Conservation (phyloP, 139 green algal genomes). For the Asterochloris sp. region DNA sequence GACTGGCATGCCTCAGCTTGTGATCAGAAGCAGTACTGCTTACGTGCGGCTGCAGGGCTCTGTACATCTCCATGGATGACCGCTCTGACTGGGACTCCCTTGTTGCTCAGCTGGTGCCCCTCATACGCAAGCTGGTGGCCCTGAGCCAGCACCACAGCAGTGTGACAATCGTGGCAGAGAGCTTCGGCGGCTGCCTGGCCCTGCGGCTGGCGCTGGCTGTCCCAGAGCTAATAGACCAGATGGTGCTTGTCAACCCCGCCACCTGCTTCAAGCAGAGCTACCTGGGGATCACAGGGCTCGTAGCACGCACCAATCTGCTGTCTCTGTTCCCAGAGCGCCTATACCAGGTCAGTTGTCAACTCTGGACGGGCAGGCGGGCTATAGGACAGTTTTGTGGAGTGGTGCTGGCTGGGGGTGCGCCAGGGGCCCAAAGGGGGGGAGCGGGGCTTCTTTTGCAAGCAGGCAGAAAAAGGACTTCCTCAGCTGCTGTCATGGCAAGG, state of each 20-base stretch:
- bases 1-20: too few relatives aligned
- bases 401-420: too few relatives aligned
- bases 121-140: conserved; percentile 12
- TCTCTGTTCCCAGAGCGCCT: conserved; percentile 59
- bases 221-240: conserved; percentile 43
- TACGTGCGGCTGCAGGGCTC: background rate
- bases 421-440: too few relatives aligned
- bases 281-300: conserved; percentile 40
- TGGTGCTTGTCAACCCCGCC: conserved; percentile 73
- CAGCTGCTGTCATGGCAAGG: too few relatives aligned
- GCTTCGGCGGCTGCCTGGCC: conserved; percentile 65
- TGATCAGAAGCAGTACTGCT: too few relatives aligned
- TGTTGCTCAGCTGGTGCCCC: conserved; percentile 6
- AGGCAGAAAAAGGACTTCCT: too few relatives aligned
- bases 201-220: conserved; percentile 48
- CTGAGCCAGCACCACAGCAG: conserved; percentile 1
- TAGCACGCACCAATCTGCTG: conserved; percentile 64
- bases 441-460: too few relatives aligned
- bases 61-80: conserved; percentile 19
- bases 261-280: conserved; percentile 52
- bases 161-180: conserved; percentile 64
- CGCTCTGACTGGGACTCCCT: conserved; percentile 44
- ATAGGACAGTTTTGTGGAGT: too few relatives aligned
- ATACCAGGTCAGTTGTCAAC: conserved; percentile 38
- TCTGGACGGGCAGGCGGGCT: background rate